Base-by-base conservation (phyloP, 2,329 filamentous ascomycete species). In the Colletotrichum lentis region DNA sequence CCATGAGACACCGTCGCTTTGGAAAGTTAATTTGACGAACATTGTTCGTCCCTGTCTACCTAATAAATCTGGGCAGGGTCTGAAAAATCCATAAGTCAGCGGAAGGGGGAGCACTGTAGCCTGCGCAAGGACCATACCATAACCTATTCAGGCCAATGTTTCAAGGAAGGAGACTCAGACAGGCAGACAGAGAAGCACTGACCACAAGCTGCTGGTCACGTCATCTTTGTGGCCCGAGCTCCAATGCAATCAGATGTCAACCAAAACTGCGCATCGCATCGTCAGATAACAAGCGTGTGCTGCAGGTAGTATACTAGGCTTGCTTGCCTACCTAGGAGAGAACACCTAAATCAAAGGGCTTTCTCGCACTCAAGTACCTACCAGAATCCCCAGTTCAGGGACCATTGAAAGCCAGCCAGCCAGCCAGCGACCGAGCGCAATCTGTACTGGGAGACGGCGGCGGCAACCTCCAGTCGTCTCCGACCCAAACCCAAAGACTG, bases 171-270 rank as follows among this genome's bases (percentile, higher is more conserved):
- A 44, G 41, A n/a, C n/a, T n/a, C n/a, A n/a, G n/a, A 44, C 6
- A 10, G n/a, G 5, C 41, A 22, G 44, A 20, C 44, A 22, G 44
- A 24, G 12, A 12, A 49, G 46, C 27, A 53, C 27, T 12, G 49
- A 14, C 49, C 49, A 7, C 2, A 10, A 31, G 7, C 7, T 7
- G 16, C 24, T 18, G 47, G 49, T 52, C 49, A 52, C 49, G 49
- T 35, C 49, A 52, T 52, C 4, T 10, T 12, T 10, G 5, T 57
- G 55, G 55, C 54, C 41, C 24, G 18, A 57, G 41, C 55, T 57
- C n/a, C 54, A 31, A 35, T 2, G 22, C 24, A 6, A 35, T 57
- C 18, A 35, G 18, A 46, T 46, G 18, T 31, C 37, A 49, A 49
- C 14, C 22, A 24, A 27, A 49, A n/a, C 20, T 27, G 22, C 12